Evolutionary conservation across 2,329 filamentous ascomycete species (phyloP), one percentile per base, ranked within the genome.

Genomic region (Paecilomyces dactylethromorphus): DNA sequence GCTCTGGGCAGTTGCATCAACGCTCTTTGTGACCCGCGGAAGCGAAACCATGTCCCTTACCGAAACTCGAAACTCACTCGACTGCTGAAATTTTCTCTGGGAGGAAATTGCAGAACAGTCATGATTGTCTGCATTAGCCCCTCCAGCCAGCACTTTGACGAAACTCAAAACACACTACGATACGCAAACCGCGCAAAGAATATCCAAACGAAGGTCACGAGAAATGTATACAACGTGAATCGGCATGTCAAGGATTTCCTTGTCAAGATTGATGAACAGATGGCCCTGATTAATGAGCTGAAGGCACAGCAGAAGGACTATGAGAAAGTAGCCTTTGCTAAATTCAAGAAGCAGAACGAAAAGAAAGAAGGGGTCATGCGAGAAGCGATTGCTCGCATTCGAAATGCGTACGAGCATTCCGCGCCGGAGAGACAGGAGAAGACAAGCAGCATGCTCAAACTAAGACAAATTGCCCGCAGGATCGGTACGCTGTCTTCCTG

Each of bases 101-200:
- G 94, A 31, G 94, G 94, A 2, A 99, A 99, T 75, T 99, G 94
- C 82, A 95, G 92, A 77, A 99, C 94, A 0, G 94, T 99, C 72
- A 99, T 99, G 94, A 97, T 99, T 73, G 94, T 99, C 26, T 99
- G 94, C 69, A 91, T 99, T 57, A 97, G 92, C 66, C 94, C 94
- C 1, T 97, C 92, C 0, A 97, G 94, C 69, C 89, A 90, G 4
- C 94, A 99, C 76, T 99, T 94, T 67, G 94, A 99, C 74, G 94
- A 99, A 77, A 97, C 93, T 0, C 94, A 99, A 69, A 99, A 99
- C 74, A 99, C 94, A 0, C 82, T 99, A 18, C 90, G 95, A 67
- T 99, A 99, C 70, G 94, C 94, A 55, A 97, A 99, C 75, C 85
- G 94, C 65, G 94, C 94, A 60, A 99, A 99, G 84, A 99, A 99